Evolutionary conservation across 805 yeast genomes (phyloP).

Genomic region (Hanseniaspora occidentalis): DNA sequence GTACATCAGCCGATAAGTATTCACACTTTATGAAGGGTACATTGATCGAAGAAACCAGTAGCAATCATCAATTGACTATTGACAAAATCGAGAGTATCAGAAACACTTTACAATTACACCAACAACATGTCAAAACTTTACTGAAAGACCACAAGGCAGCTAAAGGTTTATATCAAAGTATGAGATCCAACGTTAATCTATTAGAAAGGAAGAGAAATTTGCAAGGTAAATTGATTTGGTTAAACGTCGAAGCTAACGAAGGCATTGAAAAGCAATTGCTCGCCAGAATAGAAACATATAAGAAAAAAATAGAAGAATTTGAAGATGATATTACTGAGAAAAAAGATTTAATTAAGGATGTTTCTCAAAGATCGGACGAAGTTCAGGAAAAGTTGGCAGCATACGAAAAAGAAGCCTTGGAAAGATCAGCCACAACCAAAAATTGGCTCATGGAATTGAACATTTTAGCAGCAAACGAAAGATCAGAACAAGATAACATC

Average conservation of each 20-base stretch:
- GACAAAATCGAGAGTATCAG: conserved; percentile 26
- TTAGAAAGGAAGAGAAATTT: conserved; percentile 27
- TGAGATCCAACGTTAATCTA: conserved; percentile 30
- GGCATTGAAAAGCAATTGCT: not conserved
- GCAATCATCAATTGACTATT: conserved; percentile 34
- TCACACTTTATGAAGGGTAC: conserved; percentile 73
- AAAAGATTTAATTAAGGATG: conserved; percentile 11
- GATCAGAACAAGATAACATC: not conserved
- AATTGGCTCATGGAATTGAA: not conserved
- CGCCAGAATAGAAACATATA: conserved; percentile 10
- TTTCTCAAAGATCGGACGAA: conserved; percentile 19
- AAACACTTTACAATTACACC: conserved; percentile 28
- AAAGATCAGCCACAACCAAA: not conserved
- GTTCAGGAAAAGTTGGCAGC: conserved; percentile 12
- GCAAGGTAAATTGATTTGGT: conserved; percentile 39
- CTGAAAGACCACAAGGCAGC: conserved; percentile 33
- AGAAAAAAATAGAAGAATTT: conserved; percentile 8
- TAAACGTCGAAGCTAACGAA: conserved; percentile 23
- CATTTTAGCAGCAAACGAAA: not conserved
- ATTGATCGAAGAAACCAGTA: conserved; percentile 50
- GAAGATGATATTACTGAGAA: conserved; percentile 13
- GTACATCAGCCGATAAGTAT: conserved; percentile 62
- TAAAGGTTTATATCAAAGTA: conserved; percentile 26
- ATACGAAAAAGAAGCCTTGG: conserved; percentile 11
- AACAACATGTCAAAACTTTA: conserved; percentile 27